Base-by-base conservation (phyloP, 1,284 basidiomycete genomes). In the Malassezia equina region DNA sequence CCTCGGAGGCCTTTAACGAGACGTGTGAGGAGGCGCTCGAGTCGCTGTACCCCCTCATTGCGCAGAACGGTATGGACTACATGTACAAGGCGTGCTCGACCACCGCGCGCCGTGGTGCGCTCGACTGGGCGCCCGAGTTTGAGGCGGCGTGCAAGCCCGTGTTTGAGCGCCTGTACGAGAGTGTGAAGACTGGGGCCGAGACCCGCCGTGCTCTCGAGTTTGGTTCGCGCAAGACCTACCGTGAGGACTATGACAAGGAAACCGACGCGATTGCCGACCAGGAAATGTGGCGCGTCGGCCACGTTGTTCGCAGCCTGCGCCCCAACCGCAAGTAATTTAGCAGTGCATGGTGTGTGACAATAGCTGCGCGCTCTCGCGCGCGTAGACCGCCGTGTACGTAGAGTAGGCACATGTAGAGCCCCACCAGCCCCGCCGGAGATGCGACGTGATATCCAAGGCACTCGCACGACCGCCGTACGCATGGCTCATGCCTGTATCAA, bases 1-100 rank as follows among this genome's bases (percentile, higher is more conserved):
- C 93, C 58, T 95, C 91, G 41, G 93, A 99, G 78, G 93, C 90
- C 58, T 96, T 99, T 84, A 98, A 99, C 79, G 93, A 99, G 82
- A 98, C 94, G 62, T 69, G 69, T 53, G 93, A 98, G 79, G 93
- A 98, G 80, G 94, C 94, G 17, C 95, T 94, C 47, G 90, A 96
- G 77, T 95, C 90, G 52, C 84, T 99, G 65, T 96, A 90, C 82
- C 93, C 94, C 59, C 79, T 99, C 75, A 90, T 99, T 69, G 93
- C 91, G 69, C 83, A 86, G 75, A 86, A 94, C 77, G 87, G 86
- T 64, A 95, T 95, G 94, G 93, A 98, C 80, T 95, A 96, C 84
- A 96, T 96, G 93, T 96, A 70, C 68, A 72, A 69, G 61, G 90
- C 91, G 44, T 98, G 94, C 81, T 98, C 94, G 34, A 98, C 93